Percentiles rank a stretch among this genome's conserved stretches.
phyloP scores from a whole-genome alignment of 2,329 filamentous ascomycete genomes.

The Chrysosporium keratinophilum region DNA sequence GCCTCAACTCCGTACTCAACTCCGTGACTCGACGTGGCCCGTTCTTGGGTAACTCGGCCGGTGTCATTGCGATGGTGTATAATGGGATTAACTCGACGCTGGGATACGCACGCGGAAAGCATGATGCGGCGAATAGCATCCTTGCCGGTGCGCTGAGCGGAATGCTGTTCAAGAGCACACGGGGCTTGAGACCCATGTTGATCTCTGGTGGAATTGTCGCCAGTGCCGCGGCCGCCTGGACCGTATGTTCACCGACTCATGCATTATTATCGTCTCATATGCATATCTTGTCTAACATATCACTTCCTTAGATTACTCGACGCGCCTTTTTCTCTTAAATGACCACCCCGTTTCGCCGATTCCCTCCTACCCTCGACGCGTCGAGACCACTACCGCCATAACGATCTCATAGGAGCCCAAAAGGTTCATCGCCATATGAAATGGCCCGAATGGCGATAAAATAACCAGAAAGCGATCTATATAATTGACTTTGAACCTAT shows the following conservation, averaged over 20 bases:
- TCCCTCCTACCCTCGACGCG: slow-evolving; percentile 9
- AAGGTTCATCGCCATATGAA: background rate
- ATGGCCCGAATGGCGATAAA: background rate
- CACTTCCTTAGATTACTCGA: slow-evolving; percentile 37
- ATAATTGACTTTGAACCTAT: background rate
- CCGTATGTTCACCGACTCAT: slow-evolving; percentile 54
- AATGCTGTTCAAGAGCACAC: slow-evolving; percentile 92
- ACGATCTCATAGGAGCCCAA: background rate
- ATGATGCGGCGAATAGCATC: slow-evolving; percentile 84
- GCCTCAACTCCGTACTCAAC: slow-evolving; percentile 89
- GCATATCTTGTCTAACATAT: slow-evolving; percentile 15
- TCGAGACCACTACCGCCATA: background rate
- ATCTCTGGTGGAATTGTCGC: slow-evolving; percentile 88
- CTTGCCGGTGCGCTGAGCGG: slow-evolving; percentile 76
- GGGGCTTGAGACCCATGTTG: slow-evolving; percentile 81
- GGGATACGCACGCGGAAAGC: slow-evolving; percentile 68
- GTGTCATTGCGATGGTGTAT: slow-evolving; percentile 91
- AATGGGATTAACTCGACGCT: slow-evolving; percentile 84
- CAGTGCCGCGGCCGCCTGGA: slow-evolving; percentile 74
- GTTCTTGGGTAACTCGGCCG: slow-evolving; percentile 91
- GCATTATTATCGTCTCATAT: slow-evolving; percentile 10
- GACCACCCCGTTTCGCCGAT: slow-evolving; percentile 6
- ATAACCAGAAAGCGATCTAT: background rate
- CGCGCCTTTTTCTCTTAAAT: slow-evolving; percentile 41
- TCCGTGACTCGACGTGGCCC: slow-evolving; percentile 85